A percentile compares a stretch with the other conserved stretches of the same genome.
phyloP scores from a whole-genome alignment of 352 stramenopile genomes.

The Phytophthora pseudosyringae region DNA sequence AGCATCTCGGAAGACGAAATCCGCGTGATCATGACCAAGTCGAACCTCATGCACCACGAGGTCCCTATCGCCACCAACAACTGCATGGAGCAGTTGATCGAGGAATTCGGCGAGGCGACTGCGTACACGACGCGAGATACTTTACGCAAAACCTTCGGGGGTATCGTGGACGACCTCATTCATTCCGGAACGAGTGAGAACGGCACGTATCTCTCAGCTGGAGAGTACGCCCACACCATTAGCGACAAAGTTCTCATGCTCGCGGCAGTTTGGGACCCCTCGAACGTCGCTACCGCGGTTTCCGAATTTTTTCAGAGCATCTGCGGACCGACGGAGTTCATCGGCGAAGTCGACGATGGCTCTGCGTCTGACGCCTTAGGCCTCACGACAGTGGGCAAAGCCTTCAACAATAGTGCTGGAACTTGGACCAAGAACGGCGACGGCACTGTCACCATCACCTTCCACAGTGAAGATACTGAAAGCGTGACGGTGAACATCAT shows the following conservation, averaged over 20 bases:
- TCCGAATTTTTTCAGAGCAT: conserved; percentile 62
- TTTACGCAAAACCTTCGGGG: conserved; percentile 34
- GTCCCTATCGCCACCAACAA: conserved; percentile 43
- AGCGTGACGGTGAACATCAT: conserved; percentile 22
- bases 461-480: conserved; percentile 42
- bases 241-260: conserved; percentile 40
- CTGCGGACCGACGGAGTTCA: conserved; percentile 49
- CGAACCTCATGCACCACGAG: conserved; percentile 52
- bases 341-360: conserved; percentile 56
- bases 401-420: conserved; percentile 43
- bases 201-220: conserved; percentile 37
- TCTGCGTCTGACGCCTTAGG: conserved; percentile 17
- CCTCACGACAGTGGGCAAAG: conserved; percentile 23
- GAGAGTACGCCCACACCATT: conserved; percentile 46
- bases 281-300: conserved; percentile 41
- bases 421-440: conserved; percentile 40
- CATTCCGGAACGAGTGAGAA: conserved; percentile 34
- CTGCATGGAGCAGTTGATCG: conserved; percentile 38
- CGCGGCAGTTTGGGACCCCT: conserved; percentile 53
- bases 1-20: conserved; percentile 51
- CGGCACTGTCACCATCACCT: conserved; percentile 37
- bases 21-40: conserved; percentile 43
- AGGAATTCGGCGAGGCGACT: conserved; percentile 19
- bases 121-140: conserved; percentile 41
- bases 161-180: conserved; percentile 46